phyloP scores from a whole-genome alignment of 306 rosid species.

The Fragaria nilgerrensis region DNA sequence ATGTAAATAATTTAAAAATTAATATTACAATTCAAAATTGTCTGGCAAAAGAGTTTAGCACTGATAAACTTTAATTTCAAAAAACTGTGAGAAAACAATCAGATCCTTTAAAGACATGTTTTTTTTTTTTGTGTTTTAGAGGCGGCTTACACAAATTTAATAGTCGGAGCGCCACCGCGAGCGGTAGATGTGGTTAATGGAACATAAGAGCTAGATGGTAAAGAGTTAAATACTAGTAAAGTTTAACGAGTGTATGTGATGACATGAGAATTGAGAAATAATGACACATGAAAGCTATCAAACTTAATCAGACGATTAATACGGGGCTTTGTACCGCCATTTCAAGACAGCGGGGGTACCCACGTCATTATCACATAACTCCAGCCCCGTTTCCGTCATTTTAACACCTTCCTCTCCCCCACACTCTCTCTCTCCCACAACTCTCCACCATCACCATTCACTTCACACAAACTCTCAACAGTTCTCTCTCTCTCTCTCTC shows the following conservation, averaged over 20 bases:
- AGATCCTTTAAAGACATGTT: too few species aligned
- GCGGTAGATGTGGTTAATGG: background rate
- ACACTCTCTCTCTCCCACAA: background rate
- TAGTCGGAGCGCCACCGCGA: background rate
- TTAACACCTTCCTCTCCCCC: constrained; percentile 6
- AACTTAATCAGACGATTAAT: background rate
- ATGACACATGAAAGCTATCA: too few species aligned
- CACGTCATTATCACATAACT: constrained; percentile 29
- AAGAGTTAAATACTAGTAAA: constrained; percentile 17
- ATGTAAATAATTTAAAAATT: too few species aligned
- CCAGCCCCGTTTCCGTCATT: constrained; percentile 52
- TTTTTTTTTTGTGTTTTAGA: too few species aligned
- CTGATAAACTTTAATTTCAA: too few species aligned
- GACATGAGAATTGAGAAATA: too few species aligned
- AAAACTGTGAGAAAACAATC: too few species aligned
- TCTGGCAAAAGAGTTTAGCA: too few species aligned
- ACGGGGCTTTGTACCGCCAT: constrained; percentile 3
- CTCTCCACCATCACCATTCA: constrained; percentile 22
- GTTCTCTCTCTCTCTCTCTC: background rate
- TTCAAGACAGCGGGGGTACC: constrained; percentile 26
- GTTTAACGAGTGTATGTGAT: background rate
- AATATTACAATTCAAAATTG: too few species aligned
- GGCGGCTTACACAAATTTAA: background rate
- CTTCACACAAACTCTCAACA: background rate
- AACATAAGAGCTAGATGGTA: background rate